These are phyloP conservation scores for Chrysochromulina parva DNA, from an alignment of 78 protist species.

Conservation along the genomic window DNA sequence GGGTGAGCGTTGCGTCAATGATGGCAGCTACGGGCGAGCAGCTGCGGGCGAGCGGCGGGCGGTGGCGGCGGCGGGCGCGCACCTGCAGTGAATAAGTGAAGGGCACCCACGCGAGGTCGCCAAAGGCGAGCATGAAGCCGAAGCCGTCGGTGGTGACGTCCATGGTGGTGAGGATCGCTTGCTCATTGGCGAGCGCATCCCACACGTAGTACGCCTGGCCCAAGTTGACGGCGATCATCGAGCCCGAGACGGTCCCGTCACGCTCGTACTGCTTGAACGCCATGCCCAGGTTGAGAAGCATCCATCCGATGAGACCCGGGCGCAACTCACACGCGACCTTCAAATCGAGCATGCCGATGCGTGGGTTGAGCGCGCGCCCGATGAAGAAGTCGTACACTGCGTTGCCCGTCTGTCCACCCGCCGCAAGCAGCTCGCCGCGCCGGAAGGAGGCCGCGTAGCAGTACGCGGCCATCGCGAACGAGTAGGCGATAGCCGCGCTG, in stretches of 20 bases:
- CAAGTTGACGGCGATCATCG: conserved; percentile 48
- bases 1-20: no score
- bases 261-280: conserved; percentile 56
- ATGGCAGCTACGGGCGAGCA: no score
- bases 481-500: not conserved
- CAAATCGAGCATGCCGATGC: conserved; percentile 78
- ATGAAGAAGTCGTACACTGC: conserved; percentile 79
- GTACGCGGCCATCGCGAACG: not conserved
- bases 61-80: not conserved
- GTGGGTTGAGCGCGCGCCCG: conserved; percentile 87
- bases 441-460: not conserved
- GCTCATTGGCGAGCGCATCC: conserved; percentile 76
- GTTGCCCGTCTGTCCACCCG: conserved; percentile 49
- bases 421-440: conserved; percentile 41
- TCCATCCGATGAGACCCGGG: conserved; percentile 89
- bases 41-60: no score
- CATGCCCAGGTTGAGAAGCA: conserved; percentile 56
- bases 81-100: not conserved
- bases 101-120: conserved; percentile 80
- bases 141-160: conserved; percentile 87
- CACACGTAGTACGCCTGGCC: conserved; percentile 72
- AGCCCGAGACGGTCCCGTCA: conserved; percentile 54
- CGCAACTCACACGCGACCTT: conserved; percentile 84
- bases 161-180: conserved; percentile 75
- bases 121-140: conserved; percentile 89